These are phyloP conservation scores for Wickerhamiella spandovensis DNA, from an alignment of 805 yeast species.

Conservation along the genomic window DNA sequence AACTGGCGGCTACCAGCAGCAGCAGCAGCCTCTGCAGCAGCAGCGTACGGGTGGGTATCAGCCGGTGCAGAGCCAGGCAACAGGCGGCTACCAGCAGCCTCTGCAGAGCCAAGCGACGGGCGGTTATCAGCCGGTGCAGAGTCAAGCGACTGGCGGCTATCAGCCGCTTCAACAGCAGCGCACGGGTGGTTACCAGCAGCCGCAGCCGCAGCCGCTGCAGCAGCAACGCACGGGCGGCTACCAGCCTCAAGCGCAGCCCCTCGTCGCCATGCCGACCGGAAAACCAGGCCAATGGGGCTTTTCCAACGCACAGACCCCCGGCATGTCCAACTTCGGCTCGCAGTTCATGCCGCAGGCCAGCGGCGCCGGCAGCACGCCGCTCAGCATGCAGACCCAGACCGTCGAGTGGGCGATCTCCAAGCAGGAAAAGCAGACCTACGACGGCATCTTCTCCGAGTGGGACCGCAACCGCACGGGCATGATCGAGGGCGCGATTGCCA, in stretches of 20 bases:
- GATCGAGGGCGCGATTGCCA: slow-evolving; percentile 70
- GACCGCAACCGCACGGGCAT: slow-evolving; percentile 55
- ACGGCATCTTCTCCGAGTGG: slow-evolving; percentile 79
- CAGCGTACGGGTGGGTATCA: slow-evolving; percentile 16
- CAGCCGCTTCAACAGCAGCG: slow-evolving; percentile 46
- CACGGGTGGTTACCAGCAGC: slow-evolving; percentile 37
- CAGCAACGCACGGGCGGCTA: slow-evolving; percentile 27
- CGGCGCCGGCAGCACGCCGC: slow-evolving; percentile 10
- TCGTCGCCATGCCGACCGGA: slow-evolving; percentile 39
- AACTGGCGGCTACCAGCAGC: slow-evolving; percentile 20
- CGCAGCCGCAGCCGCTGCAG: slow-evolving; percentile 16
- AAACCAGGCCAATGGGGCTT: slow-evolving; percentile 74
- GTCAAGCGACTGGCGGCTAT: slow-evolving; percentile 29
- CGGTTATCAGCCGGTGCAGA: slow-evolving; percentile 10
- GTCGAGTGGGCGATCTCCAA: slow-evolving; percentile 75
- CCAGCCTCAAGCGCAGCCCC: slow-evolving; percentile 25
- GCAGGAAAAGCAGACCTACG: slow-evolving; percentile 76
- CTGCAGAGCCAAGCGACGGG: slow-evolving; percentile 12
- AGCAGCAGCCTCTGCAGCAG: slow-evolving; percentile 21
- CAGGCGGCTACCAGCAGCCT: slow-evolving; percentile 37
- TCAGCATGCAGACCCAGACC: slow-evolving; percentile 29
- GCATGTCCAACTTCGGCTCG: slow-evolving; percentile 48
- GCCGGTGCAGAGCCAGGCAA: slow-evolving; percentile 15
- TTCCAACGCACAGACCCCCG: slow-evolving; percentile 59
- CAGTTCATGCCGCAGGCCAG: slow-evolving; percentile 47